Base-by-base conservation (phyloP, 2,329 filamentous ascomycete species). In the Ceratocystis huliohia region DNA sequence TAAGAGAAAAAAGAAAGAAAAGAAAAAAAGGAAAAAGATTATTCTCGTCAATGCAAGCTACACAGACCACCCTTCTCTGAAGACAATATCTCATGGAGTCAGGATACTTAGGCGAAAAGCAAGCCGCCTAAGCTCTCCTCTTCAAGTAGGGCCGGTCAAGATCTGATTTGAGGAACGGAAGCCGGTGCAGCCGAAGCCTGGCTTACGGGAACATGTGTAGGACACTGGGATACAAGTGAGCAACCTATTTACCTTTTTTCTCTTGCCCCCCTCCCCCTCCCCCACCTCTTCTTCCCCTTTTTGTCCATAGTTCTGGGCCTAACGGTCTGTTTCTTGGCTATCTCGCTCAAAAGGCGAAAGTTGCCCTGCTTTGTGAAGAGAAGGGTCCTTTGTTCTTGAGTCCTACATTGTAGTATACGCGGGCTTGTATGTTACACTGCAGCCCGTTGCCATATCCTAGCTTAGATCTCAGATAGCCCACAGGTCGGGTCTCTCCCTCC, bases 121-220 rank as follows among this genome's bases (percentile, higher is more conserved):
- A 57, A 28, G 8, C 53, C 53, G 53, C 53, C 53, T 33, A 33
- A 33, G 53, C 53, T 57, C 53, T 57, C 53, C 53, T 57, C 25
- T 28, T n/a, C 53, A 30, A 33, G 28, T 17, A 57, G 28, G 15
- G 25, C 15, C 15, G 22, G 53, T 33, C 53, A 8, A 57, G 53
- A 57, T 57, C 53, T 57, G 53, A 57, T 57, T 28, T 57, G 53
- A 57, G 53, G 30, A 57, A 57, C 53, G 53, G 53, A 57, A 57
- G 28, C 25, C 53, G 28, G 53, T n/a, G 53, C 25, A 33, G 22
- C 53, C 53, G 28, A 28, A 25, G 28, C 15, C 53, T 30, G 53
- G 28, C 28, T 33, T 15, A 33, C 53, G 53, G 28, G 53, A 57
- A n/a, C 53, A 22, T 57, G 25, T 33, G 53, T 57, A 57, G 53